Evolutionary conservation across 345 rosid species (phyloP), one percentile per base, ranked within the genome.

Genomic region (Euphorbia tirucalli): DNA sequence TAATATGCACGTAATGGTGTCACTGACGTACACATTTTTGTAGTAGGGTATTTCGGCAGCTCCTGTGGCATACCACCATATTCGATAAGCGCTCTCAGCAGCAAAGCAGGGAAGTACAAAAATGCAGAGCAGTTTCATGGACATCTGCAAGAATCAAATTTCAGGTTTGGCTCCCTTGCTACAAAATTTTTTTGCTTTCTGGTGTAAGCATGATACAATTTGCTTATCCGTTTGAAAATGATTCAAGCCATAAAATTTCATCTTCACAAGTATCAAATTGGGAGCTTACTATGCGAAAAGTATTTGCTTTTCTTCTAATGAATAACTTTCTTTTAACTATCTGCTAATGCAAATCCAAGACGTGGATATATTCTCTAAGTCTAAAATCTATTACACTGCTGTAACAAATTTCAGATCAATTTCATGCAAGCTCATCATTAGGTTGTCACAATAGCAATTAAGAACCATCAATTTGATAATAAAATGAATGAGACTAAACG

Each of bases 11-110:
- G 80, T 68, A 7, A 93, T 32, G 55, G 82, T 75, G 72, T 87
- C 78, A 63, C 97, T 91, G 9, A 79, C 71, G 55, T 80, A 71
- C 6, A 71, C 71, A 79, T 88, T 89, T n/a, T 76, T 71, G 9
- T 81, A 54, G 76, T 87, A 89, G 50, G 97, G 97, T 65, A 93
- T 87, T 70, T 84, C 28, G 55, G 81, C 9, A 3, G 72, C 80
- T 69, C 97, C 98, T 0, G 93, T 77, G 68, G 81, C 80, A 74
- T 87, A 93, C 97, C 98, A 93, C 98, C 98, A 93, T 52, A 91
- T 85, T 79, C 87, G 88, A 80, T 93, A 93, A 24, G 79, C 87
- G n/a, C 78, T 78, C 85, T 93, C 96, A 0, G 79, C 74, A 11
- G 83, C 83, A 3, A 93, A 86, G 80, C 91, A 89, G 28, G 97